Evolutionary conservation across 345 rosid genomes (phyloP).

Genomic region (Eucalyptus paniculata): DNA sequence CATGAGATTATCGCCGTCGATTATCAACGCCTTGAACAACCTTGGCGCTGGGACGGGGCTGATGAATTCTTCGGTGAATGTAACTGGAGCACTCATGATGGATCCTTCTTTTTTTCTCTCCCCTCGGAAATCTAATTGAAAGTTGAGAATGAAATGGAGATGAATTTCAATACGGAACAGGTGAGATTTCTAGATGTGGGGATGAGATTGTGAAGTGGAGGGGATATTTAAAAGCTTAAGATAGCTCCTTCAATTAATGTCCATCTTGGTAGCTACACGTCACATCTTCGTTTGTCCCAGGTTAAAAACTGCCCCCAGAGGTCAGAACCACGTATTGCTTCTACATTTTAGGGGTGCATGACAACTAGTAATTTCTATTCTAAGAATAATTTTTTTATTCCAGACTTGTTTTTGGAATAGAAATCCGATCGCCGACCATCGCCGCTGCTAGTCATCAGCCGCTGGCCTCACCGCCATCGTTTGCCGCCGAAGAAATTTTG

Average conservation of each 20-base stretch:
- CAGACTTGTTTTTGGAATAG: fast-evolving
- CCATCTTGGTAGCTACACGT: neutral
- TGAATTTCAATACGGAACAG: neutral
- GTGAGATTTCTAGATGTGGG: neutral
- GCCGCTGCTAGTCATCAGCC: fast-evolving
- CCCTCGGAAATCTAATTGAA: neutral
- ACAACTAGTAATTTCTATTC: too few species aligned
- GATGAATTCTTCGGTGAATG: constrained; percentile 4
- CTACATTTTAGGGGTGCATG: neutral
- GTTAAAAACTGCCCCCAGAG: neutral
- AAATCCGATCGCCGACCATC: fast-evolving
- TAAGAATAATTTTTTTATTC: fast-evolving
- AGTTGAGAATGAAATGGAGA: neutral
- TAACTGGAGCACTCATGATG: constrained; percentile 4
- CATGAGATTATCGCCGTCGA: constrained; percentile 10
- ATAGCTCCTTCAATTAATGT: neutral
- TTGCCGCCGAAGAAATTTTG: too few species aligned
- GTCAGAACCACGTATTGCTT: too few species aligned
- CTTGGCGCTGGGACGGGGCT: constrained; percentile 4
- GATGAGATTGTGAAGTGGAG: neutral
- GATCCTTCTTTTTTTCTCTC: neutral
- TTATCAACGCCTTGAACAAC: constrained; percentile 15
- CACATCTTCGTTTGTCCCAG: neutral
- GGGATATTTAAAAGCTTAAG: neutral
- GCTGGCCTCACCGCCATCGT: fast-evolving